Conservation (phyloP, 2,329 filamentous ascomycete genomes). For the Penicillium sp. region DNA sequence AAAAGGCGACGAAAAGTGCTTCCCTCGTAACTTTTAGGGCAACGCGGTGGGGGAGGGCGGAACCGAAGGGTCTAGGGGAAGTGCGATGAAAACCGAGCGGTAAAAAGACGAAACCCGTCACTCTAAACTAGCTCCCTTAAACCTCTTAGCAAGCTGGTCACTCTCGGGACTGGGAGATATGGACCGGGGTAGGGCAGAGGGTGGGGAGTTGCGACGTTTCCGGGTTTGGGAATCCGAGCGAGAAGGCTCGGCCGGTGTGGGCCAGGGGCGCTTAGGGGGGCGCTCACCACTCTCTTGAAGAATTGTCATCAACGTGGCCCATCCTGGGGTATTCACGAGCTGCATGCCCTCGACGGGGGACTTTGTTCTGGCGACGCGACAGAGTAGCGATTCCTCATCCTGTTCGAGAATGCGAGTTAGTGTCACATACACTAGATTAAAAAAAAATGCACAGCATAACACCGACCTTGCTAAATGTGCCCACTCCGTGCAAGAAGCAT, state of each 20-base stretch:
- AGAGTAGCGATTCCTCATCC: constrained; percentile 87
- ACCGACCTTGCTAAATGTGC: constrained; percentile 79
- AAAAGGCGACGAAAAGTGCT: background rate
- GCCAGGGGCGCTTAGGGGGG: constrained; percentile 69
- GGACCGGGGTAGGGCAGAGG: constrained; percentile 31
- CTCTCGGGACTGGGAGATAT: constrained; percentile 50
- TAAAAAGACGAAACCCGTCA: constrained; percentile 27
- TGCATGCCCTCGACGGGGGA: constrained; percentile 79
- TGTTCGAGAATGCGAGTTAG: constrained; percentile 42
- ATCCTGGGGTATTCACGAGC: constrained; percentile 82
- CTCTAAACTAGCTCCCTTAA: constrained; percentile 61
- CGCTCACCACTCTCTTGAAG: constrained; percentile 97
- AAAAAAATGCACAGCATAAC: background rate
- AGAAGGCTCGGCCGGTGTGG: constrained; percentile 42
- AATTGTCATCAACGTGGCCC: constrained; percentile 91
- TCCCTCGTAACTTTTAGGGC: background rate
- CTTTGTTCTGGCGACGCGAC: constrained; percentile 77
- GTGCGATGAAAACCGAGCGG: constrained; percentile 12
- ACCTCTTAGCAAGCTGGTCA: constrained; percentile 64
- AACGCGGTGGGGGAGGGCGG: constrained; percentile 1
- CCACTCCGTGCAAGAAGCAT: constrained; percentile 78
- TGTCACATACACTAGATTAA: constrained; percentile 10
- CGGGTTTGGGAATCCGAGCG: constrained; percentile 34
- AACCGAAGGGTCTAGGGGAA: background rate
- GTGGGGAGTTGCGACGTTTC: constrained; percentile 28